These are phyloP conservation scores for Lactarius pseudohatsudake DNA, from an alignment of 768 basidiomycete genomes.

Conservation along the genomic window DNA sequence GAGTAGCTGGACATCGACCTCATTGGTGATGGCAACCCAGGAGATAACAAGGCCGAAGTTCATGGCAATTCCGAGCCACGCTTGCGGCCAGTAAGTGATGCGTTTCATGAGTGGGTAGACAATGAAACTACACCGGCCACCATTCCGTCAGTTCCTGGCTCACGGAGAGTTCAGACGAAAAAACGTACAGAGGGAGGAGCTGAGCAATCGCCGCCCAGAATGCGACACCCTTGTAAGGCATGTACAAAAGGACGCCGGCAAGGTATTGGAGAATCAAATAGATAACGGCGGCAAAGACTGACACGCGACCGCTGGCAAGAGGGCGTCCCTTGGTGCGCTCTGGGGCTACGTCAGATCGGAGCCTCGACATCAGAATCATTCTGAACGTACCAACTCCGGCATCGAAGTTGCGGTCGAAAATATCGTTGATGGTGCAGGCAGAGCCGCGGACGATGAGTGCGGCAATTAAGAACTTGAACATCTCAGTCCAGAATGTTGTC, in stretches of 20 bases:
- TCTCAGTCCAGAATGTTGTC: slow-evolving; percentile 19
- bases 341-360: slow-evolving; percentile 2
- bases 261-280: slow-evolving; percentile 29
- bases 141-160: slow-evolving; percentile 3
- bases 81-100: slow-evolving; percentile 61
- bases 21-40: slow-evolving; percentile 46
- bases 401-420: slow-evolving; percentile 36
- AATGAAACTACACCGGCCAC: slow-evolving; percentile 30
- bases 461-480: slow-evolving; percentile 19
- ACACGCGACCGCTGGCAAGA: slow-evolving; percentile 29
- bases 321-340: slow-evolving; percentile 25
- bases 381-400: slow-evolving; percentile 36
- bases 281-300: slow-evolving; percentile 28
- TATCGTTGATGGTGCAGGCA: slow-evolving; percentile 34
- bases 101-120: slow-evolving; percentile 58
- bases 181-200: slow-evolving; percentile 28
- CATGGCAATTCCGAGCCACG: slow-evolving; percentile 54
- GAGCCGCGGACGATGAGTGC: slow-evolving; percentile 29
- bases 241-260: slow-evolving; percentile 23
- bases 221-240: slow-evolving; percentile 26
- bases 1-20: slow-evolving; percentile 33
- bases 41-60: slow-evolving; percentile 51
- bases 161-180: not conserved
- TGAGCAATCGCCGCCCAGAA: slow-evolving; percentile 28
- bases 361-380: slow-evolving; percentile 4